Conservation (phyloP, 1,139 yeast species). For the Ogataea hybrid region DNA sequence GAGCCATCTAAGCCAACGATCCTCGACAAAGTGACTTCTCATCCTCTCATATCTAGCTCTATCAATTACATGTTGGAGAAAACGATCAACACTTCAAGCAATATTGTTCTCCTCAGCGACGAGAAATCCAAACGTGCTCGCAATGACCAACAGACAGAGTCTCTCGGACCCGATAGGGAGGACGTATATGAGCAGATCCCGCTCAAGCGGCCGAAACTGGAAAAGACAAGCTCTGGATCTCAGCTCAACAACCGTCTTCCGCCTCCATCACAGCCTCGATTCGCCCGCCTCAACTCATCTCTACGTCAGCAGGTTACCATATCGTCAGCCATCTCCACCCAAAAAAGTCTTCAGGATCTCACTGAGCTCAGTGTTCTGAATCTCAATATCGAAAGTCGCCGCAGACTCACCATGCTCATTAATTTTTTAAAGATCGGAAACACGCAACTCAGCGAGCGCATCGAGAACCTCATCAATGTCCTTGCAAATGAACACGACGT, state of each 20-base stretch:
- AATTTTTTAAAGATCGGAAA: constrained; percentile 35
- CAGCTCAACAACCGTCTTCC: constrained; percentile 1
- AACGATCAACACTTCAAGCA: constrained; percentile 29
- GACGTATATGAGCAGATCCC: not conserved
- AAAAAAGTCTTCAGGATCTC: constrained; percentile 30
- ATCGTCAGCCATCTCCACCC: constrained; percentile 30
- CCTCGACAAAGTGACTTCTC: constrained; percentile 33
- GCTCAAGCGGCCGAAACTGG: constrained; percentile 7
- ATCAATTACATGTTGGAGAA: constrained; percentile 34
- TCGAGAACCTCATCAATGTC: constrained; percentile 30
- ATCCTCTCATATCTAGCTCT: constrained; percentile 34
- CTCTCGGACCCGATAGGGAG: not conserved
- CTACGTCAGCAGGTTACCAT: constrained; percentile 29
- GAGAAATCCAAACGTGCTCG: constrained; percentile 12
- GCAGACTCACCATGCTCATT: constrained; percentile 34
- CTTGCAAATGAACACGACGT: constrained; percentile 25
- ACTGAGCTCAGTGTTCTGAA: constrained; percentile 33
- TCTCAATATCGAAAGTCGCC: constrained; percentile 33
- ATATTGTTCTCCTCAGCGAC: constrained; percentile 17
- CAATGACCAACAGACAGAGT: constrained; percentile 1
- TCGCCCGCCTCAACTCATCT: constrained; percentile 16
- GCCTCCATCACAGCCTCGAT: constrained; percentile 12
- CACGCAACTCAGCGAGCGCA: constrained; percentile 32
- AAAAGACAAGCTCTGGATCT: constrained; percentile 1
- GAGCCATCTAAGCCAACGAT: constrained; percentile 21